Evolutionary conservation across 2,329 filamentous ascomycete genomes (phyloP), one percentile per base, ranked within the genome.

Genomic region (Lasiodiplodia hormozganensis): DNA sequence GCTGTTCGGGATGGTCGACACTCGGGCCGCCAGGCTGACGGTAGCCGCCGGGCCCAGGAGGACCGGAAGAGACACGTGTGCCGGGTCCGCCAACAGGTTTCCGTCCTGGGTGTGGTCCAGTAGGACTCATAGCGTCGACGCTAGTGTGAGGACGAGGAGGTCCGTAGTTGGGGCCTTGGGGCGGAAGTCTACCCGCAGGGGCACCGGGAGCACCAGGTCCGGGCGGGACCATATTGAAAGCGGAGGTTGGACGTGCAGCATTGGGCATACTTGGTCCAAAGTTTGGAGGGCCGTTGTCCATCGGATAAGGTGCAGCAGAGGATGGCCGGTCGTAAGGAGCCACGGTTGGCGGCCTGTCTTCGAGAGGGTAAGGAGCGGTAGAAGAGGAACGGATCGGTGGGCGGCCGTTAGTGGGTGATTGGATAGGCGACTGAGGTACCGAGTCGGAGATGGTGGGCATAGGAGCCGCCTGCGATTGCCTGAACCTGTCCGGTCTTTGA

Each of bases 271-370:
- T 72, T 23, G 73, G 72, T 43, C 72, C 74, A 62, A 78, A 76
- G n/a, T 83, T 84, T 57, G 85, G 82, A 23, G 88, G 86, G 65
- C 84, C 82, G 71, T 92, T 89, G 71, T 92, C 90, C 62, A 89
- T 85, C 0, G 91, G 91, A 73, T 94, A 94, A 1, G 91, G 91
- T 1, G 89, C 88, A 25, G 86, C 83, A 11, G 89, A 86, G 18
- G 87, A 79, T 40, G 87, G 83, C 34, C 80, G 76, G 21, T 79
- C 76, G 18, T 75, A 76, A 52, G 76, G 78, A 53, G 73, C 71
- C 14, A 74, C 69, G n/a, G 69, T 69, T 4, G 81, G 79, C 49
- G 82, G 81, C 54, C 81, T 75, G 69, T 83, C 80, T 21, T 80
- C 81, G 2, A 81, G 71, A 18, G 82, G 82, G 69, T 83, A 83